Percentiles rank a stretch among this genome's conserved stretches.
Evolutionary conservation across 2,329 filamentous ascomycete genomes (phyloP).

Genomic region (Cytospora mali): DNA sequence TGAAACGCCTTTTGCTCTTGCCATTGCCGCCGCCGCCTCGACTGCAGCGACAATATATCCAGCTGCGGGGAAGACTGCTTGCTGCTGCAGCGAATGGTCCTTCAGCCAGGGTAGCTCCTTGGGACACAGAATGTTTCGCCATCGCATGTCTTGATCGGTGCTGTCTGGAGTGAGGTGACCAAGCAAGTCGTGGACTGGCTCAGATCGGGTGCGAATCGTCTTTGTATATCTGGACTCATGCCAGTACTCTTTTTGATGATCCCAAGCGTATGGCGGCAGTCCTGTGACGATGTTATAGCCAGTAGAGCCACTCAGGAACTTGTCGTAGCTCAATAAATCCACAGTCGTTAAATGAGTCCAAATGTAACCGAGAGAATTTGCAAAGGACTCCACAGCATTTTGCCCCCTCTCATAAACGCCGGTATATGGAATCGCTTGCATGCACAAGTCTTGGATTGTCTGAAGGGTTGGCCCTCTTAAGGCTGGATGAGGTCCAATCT

Average conservation of each 20-base stretch:
- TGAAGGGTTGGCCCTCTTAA: conserved; percentile 43
- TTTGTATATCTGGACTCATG: conserved; percentile 36
- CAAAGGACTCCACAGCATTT: conserved; percentile 29
- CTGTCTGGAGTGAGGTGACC: neutral
- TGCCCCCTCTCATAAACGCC: conserved; percentile 30
- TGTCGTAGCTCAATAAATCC: conserved; percentile 18
- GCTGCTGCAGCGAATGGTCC: conserved; percentile 40
- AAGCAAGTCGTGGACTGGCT: conserved; percentile 21
- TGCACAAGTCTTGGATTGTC: conserved; percentile 30
- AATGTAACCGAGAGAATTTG: conserved; percentile 27
- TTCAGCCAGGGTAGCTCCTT: conserved; percentile 42
- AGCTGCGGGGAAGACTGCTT: conserved; percentile 43
- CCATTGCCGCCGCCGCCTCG: conserved; percentile 25
- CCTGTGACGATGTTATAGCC: conserved; percentile 11
- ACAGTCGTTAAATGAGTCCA: conserved; percentile 10
- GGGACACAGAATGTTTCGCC: conserved; percentile 33
- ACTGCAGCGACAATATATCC: conserved; percentile 31
- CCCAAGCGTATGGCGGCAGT: conserved; percentile 24
- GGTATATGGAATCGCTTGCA: conserved; percentile 31
- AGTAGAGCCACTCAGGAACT: neutral
- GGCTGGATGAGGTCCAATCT: conserved; percentile 42
- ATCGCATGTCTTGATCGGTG: conserved; percentile 29
- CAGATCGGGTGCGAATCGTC: conserved; percentile 40
- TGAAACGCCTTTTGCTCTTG: neutral
- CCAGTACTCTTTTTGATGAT: conserved; percentile 21